These are phyloP conservation scores for Benincasa hispida DNA, from an alignment of 306 rosid species.

Conservation along the genomic window DNA sequence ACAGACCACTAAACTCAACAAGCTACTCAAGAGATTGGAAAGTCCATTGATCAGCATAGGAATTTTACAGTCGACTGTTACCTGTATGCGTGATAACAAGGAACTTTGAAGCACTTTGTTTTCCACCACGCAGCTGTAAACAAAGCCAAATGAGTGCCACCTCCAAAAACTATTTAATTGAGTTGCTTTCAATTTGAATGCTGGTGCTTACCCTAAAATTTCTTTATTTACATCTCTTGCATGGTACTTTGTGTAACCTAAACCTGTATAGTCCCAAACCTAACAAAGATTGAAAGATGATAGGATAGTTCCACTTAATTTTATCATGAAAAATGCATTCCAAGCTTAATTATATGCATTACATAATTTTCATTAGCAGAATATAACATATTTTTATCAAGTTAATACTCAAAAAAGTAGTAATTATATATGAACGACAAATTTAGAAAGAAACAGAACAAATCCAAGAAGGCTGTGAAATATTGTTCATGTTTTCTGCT, in stretches of 20 bases:
- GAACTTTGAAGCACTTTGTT: conserved; percentile 78
- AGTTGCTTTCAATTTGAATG: conserved; percentile 7
- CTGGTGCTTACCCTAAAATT: conserved; percentile 55
- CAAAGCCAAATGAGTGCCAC: conserved; percentile 14
- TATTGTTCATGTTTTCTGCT: background rate
- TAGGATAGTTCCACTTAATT: background rate
- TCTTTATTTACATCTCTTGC: conserved; percentile 81
- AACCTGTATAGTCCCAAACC: conserved; percentile 94
- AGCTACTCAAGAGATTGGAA: background rate
- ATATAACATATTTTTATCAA: background rate
- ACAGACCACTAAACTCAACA: background rate
- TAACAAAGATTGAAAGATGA: conserved; percentile 15
- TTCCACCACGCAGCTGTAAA: conserved; percentile 79
- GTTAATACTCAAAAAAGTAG: background rate
- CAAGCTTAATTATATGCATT: background rate
- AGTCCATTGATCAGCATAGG: background rate
- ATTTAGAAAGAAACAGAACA: background rate
- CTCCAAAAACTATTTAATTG: conserved; percentile 16
- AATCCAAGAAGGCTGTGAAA: background rate
- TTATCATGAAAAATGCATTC: background rate
- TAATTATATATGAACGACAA: background rate
- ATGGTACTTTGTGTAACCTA: conserved; percentile 72
- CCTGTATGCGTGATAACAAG: conserved; percentile 67
- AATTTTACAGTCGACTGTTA: conserved; percentile 13
- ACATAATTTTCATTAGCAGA: too few species aligned